Conservation (phyloP, 2,329 filamentous ascomycete species). For the Didymella lethalis region DNA sequence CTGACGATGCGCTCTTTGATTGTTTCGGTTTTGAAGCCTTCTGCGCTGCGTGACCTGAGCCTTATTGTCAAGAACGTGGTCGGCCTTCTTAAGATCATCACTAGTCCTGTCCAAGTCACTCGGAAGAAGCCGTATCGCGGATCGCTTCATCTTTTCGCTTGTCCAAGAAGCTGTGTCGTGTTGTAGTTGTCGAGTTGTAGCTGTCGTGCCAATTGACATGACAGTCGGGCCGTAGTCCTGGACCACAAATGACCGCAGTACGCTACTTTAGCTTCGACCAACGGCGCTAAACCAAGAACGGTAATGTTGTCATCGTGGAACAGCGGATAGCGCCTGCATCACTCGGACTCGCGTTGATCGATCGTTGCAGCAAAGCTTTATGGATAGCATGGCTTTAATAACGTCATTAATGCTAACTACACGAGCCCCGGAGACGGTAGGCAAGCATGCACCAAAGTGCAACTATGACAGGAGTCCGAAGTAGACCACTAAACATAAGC, state of each 20-base stretch:
- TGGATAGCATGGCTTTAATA: background rate
- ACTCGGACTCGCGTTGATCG: background rate
- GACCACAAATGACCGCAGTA: background rate
- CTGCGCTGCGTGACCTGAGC: background rate
- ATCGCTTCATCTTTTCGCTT: background rate
- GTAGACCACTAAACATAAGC: background rate
- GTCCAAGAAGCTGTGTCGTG: background rate
- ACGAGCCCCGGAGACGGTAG: background rate
- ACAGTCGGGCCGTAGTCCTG: background rate
- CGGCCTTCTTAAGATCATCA: background rate
- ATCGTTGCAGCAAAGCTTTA: background rate
- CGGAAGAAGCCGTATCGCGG: background rate
- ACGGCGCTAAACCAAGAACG: background rate
- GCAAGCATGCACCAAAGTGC: background rate
- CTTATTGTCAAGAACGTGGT: background rate
- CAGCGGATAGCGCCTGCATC: background rate
- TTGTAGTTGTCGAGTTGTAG: background rate
- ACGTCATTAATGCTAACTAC: background rate
- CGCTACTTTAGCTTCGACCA: background rate
- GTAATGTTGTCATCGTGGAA: background rate
- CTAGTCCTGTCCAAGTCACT: background rate
- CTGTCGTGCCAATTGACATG: background rate
- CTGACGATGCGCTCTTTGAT: background rate
- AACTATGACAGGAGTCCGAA: background rate
- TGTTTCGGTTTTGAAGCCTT: background rate